phyloP scores from a whole-genome alignment of 2,329 filamentous ascomycete genomes.

The Arthrobotrys conoides region DNA sequence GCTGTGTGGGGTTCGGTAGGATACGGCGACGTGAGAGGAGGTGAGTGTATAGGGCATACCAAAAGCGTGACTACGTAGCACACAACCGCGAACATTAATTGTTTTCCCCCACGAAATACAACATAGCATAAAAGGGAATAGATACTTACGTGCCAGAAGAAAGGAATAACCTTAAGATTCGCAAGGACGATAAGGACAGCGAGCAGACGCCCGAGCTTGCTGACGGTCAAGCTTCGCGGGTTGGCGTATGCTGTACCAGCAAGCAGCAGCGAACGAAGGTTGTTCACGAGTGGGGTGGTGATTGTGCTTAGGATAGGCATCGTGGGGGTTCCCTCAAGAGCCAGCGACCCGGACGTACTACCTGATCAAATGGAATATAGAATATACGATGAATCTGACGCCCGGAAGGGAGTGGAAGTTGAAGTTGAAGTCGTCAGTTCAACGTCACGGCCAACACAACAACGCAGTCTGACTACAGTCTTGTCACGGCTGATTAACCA shows the following conservation, averaged over 20 bases:
- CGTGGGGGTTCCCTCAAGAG: constrained; percentile 14
- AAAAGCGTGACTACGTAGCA: constrained; percentile 71
- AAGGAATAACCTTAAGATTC: constrained; percentile 81
- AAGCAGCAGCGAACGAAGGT: constrained; percentile 32
- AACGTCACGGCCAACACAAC: constrained; percentile 45
- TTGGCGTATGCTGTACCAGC: constrained; percentile 50
- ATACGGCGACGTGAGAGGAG: constrained; percentile 70
- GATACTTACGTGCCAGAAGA: constrained; percentile 79
- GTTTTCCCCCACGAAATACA: background rate
- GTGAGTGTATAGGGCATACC: constrained; percentile 73
- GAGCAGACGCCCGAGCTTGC: constrained; percentile 47
- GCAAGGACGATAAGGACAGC: constrained; percentile 72
- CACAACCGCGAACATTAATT: constrained; percentile 1
- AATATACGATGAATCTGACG: background rate
- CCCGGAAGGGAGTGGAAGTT: constrained; percentile 39
- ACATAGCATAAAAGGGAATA: background rate
- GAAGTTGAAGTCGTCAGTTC: constrained; percentile 27
- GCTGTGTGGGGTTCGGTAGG: constrained; percentile 73
- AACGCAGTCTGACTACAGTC: constrained; percentile 3
- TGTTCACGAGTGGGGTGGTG: constrained; percentile 39
- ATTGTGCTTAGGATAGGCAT: constrained; percentile 39
- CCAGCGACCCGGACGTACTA: constrained; percentile 13
- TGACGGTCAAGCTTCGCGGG: constrained; percentile 41
- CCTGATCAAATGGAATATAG: constrained; percentile 3
- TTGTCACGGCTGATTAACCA: background rate